Conservation (phyloP, 768 basidiomycete genomes). For the Podaxis carcinomalis region DNA sequence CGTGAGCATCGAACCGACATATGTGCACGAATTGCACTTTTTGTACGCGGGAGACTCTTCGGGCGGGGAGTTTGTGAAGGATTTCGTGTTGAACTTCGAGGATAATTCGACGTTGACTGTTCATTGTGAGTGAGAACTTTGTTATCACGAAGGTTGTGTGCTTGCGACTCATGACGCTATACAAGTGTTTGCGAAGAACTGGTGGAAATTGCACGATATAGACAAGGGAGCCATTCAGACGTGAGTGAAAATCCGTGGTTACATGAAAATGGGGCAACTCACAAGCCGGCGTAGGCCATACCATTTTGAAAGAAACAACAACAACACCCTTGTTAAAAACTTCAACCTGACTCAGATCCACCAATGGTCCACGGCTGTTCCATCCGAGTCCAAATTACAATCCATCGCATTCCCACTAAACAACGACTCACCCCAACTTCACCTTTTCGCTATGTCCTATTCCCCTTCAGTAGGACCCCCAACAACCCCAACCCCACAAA, state of each 20-base stretch:
- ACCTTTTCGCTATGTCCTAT: conserved; percentile 42
- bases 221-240: conserved; percentile 39
- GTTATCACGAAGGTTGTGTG: not conserved
- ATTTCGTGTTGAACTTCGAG: conserved; percentile 32
- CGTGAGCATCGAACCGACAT: conserved; percentile 24
- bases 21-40: conserved; percentile 44
- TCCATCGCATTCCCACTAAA: conserved; percentile 40
- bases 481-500: not conserved
- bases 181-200: conserved; percentile 41
- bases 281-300: conserved; percentile 31
- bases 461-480: conserved; percentile 21
- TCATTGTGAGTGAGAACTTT: conserved; percentile 23
- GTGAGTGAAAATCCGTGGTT: conserved; percentile 22
- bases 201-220: conserved; percentile 38
- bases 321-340: conserved; percentile 24
- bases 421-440: conserved; percentile 29
- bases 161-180: not conserved
- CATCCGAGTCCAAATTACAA: conserved; percentile 33
- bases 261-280: not conserved
- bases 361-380: conserved; percentile 40
- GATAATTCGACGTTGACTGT: conserved; percentile 31
- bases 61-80: conserved; percentile 29
- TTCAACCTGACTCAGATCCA: conserved; percentile 40
- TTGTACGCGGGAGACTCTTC: conserved; percentile 40
- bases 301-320: conserved; percentile 33